Conservation (phyloP, 2,329 filamentous ascomycete species). For the Sporothrix dimorphospora region DNA sequence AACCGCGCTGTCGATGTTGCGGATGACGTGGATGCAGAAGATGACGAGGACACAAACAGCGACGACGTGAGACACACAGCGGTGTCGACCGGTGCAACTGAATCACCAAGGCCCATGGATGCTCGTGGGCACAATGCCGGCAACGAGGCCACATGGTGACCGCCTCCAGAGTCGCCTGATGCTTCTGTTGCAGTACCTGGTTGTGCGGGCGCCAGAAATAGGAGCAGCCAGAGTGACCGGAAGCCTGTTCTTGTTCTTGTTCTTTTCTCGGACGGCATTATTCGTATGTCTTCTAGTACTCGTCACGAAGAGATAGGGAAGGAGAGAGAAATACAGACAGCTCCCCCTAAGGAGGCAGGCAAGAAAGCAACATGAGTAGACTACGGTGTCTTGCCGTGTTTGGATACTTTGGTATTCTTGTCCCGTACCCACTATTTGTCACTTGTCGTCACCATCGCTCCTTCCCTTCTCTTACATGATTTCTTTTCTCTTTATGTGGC, state of each 20-base stretch:
- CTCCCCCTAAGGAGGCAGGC: neutral
- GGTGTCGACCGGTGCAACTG: neutral
- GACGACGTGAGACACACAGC: constrained; percentile 2
- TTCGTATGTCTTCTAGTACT: neutral
- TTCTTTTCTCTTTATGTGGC: neutral
- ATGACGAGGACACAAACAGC: neutral
- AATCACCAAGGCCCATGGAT: neutral
- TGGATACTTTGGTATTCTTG: neutral
- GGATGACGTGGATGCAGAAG: neutral
- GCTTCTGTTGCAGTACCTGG: neutral
- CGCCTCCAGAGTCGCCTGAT: neutral
- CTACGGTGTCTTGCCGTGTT: constrained; percentile 11
- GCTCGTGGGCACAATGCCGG: neutral
- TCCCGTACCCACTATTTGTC: neutral
- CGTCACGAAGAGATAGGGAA: neutral
- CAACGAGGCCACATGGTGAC: neutral
- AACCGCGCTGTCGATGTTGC: neutral
- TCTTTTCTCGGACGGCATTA: neutral
- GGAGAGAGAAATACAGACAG: neutral
- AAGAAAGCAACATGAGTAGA: neutral
- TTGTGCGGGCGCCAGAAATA: neutral
- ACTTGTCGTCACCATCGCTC: neutral
- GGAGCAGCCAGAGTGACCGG: neutral
- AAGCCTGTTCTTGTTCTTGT: neutral
- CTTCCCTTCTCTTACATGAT: neutral